Evolutionary conservation across 257 asterid genomes (phyloP).

Genomic region (Penstemon eatonii): DNA sequence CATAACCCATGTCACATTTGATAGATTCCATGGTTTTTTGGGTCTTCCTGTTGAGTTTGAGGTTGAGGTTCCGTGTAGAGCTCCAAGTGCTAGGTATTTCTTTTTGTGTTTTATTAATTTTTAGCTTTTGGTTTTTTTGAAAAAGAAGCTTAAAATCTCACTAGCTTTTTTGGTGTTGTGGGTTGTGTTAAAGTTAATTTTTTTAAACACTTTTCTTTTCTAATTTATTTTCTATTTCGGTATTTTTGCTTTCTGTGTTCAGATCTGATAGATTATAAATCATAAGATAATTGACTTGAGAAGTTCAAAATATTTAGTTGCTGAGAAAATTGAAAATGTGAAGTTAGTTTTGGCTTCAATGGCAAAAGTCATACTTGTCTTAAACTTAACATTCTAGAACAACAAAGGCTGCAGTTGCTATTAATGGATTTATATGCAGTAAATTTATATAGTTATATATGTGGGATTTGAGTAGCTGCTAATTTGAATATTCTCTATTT

Average conservation of each 20-base stretch:
- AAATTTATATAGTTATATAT: not conserved
- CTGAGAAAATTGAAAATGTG: not conserved
- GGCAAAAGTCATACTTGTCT: too few species aligned
- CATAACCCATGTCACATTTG: constrained; percentile 90
- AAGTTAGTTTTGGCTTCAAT: not conserved
- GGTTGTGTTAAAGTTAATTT: not conserved
- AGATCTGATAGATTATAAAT: constrained; percentile 5
- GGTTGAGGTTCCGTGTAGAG: constrained; percentile 80
- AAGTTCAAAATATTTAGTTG: too few species aligned
- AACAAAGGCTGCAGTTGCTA: not conserved
- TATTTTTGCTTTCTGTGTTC: not conserved
- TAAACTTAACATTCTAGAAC: not conserved
- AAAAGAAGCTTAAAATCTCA: constrained; percentile 15
- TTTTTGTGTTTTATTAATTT: not conserved
- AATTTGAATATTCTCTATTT: constrained; percentile 19
- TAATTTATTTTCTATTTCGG: too few species aligned
- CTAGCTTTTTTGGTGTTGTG: constrained; percentile 11
- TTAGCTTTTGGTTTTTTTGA: constrained; percentile 3
- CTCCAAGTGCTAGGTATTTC: constrained; percentile 92
- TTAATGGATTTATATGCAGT: constrained; percentile 14
- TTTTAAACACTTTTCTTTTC: not conserved
- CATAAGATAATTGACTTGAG: too few species aligned
- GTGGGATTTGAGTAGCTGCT: constrained; percentile 13
- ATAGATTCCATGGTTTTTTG: constrained; percentile 85
- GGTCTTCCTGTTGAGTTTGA: constrained; percentile 94